These are phyloP conservation scores for Boletus insuetus DNA, from an alignment of 768 basidiomycete species.

Conservation along the genomic window DNA sequence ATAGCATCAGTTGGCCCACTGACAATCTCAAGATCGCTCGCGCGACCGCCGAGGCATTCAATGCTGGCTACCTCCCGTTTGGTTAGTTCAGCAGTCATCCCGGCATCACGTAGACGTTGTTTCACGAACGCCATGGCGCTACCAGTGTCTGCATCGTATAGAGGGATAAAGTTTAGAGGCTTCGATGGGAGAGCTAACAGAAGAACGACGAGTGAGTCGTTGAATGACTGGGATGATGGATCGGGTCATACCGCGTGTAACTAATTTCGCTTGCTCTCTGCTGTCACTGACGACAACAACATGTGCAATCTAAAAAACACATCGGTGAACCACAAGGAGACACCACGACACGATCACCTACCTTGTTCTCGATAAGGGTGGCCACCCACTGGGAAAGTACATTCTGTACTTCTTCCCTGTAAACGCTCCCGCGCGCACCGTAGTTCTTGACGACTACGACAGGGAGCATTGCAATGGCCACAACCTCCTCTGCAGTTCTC, in stretches of 20 bases:
- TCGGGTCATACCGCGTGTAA: constrained; percentile 63
- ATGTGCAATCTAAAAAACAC: constrained; percentile 70
- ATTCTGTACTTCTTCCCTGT: constrained; percentile 68
- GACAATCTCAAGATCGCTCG: constrained; percentile 85
- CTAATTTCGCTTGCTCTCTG: constrained; percentile 78
- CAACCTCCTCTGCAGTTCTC: constrained; percentile 41
- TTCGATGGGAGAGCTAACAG: constrained; percentile 74
- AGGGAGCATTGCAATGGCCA: constrained; percentile 64
- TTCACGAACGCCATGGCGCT: constrained; percentile 81
- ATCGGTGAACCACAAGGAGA: background rate
- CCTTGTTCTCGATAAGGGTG: constrained; percentile 75
- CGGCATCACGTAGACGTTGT: constrained; percentile 66
- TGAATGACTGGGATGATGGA: background rate
- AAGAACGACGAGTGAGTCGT: background rate
- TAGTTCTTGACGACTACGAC: constrained; percentile 87
- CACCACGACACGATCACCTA: constrained; percentile 26
- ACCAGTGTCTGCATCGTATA: constrained; percentile 81
- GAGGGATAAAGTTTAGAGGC: constrained; percentile 71
- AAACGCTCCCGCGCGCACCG: constrained; percentile 50
- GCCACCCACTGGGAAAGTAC: constrained; percentile 87
- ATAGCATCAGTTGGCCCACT: constrained; percentile 24
- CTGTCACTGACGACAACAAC: constrained; percentile 90
- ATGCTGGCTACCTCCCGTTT: constrained; percentile 56
- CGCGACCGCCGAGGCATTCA: constrained; percentile 81
- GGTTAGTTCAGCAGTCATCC: constrained; percentile 52